A percentile compares a stretch with the other conserved stretches of the same genome.
Conservation (phyloP, 2,329 filamentous ascomycete species). For the Curvularia spicifera region DNA sequence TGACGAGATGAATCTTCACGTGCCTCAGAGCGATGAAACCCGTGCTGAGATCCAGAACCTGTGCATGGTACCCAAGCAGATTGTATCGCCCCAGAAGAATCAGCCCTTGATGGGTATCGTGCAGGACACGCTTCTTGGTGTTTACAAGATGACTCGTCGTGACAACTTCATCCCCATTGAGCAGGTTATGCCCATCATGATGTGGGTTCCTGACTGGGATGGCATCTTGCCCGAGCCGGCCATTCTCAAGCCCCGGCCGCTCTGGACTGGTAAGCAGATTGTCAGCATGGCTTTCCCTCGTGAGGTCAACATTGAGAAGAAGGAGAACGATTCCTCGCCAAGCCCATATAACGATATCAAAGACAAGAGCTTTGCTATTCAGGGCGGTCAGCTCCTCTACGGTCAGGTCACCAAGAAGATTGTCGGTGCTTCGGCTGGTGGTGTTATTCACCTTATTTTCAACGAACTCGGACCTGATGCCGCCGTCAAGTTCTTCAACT, state of each 20-base stretch:
- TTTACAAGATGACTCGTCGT: constrained; percentile 94
- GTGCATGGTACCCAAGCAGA: constrained; percentile 97
- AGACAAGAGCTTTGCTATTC: constrained; percentile 82
- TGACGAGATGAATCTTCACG: constrained; percentile 99
- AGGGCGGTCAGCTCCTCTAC: constrained; percentile 87
- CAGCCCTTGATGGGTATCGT: constrained; percentile 99
- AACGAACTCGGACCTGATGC: constrained; percentile 88
- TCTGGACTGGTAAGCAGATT: constrained; percentile 98
- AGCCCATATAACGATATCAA: constrained; percentile 65
- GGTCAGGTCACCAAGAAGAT: constrained; percentile 93
- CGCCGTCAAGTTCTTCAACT: constrained; percentile 95
- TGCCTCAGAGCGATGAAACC: constrained; percentile 96
- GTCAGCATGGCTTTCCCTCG: constrained; percentile 90
- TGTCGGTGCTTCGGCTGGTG: constrained; percentile 85
- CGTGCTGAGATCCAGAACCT: constrained; percentile 92
- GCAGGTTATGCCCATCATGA: constrained; percentile 92
- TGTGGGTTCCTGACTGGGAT: constrained; percentile 98
- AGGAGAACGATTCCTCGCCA: constrained; percentile 65
- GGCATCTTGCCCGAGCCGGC: constrained; percentile 90
- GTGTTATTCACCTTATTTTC: constrained; percentile 94
- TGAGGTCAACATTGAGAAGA: constrained; percentile 73
- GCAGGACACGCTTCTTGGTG: constrained; percentile 93
- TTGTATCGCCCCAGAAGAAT: constrained; percentile 97
- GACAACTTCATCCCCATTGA: constrained; percentile 91
- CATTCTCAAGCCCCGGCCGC: constrained; percentile 88